A percentile compares a stretch with the other conserved stretches of the same genome.
Evolutionary conservation across 495 filamentous ascomycete species (phyloP).

Genomic region (Lasiosphaeriaceae sp.): DNA sequence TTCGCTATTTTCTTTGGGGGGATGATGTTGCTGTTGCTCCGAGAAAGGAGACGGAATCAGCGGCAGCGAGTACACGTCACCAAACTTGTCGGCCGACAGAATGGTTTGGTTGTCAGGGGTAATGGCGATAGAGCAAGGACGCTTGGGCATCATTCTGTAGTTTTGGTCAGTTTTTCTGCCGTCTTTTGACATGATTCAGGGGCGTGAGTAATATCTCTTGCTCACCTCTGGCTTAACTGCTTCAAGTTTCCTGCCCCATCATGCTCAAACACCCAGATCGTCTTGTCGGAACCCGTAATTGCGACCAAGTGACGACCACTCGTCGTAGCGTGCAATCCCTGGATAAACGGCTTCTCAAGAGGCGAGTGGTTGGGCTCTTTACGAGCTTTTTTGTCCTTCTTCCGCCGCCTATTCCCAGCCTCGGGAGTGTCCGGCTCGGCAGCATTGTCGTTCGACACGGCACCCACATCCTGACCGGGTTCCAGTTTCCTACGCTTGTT

Average conservation of each 20-base stretch:
- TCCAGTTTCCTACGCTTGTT: conserved; percentile 28
- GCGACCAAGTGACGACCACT: conserved; percentile 66
- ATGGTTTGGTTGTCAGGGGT: conserved; percentile 65
- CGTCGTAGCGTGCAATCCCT: conserved; percentile 53
- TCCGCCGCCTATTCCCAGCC: conserved; percentile 6
- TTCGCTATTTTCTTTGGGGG: not conserved
- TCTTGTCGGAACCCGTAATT: conserved; percentile 86
- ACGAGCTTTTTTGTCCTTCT: conserved; percentile 8
- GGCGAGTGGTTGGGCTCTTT: conserved; percentile 9
- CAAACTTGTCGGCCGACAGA: conserved; percentile 87
- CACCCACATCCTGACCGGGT: conserved; percentile 3
- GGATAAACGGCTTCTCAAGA: conserved; percentile 39
- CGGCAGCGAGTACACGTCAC: conserved; percentile 90
- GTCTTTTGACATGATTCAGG: too few relatives aligned
- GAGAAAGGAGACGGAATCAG: conserved; percentile 47
- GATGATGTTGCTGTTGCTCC: conserved; percentile 4
- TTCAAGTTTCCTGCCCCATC: conserved; percentile 55
- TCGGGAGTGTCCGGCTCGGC: not conserved
- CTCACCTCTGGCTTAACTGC: conserved; percentile 70
- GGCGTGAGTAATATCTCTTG: not conserved
- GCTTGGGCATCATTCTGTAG: conserved; percentile 79
- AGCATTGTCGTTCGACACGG: conserved; percentile 2
- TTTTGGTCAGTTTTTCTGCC: not conserved
- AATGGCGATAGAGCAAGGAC: conserved; percentile 69
- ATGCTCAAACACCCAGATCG: conserved; percentile 73